Base-by-base conservation (phyloP, 164 flowering plant genomes). In the Kalanchoe fedtschenkoi region DNA sequence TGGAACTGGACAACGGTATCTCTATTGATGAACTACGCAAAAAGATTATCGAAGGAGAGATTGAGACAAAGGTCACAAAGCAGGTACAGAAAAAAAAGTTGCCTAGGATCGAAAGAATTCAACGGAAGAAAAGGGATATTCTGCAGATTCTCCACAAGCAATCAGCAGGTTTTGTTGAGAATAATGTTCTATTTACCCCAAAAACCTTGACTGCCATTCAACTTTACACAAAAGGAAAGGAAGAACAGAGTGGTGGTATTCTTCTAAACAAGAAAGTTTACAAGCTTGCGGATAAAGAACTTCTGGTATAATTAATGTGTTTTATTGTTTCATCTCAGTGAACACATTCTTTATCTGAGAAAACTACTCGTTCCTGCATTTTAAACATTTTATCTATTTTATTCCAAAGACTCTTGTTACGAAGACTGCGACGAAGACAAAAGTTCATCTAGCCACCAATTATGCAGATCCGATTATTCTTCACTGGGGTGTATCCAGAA, bases 401-500 rank as follows among this genome's bases (percentile, higher is more conserved):
- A 39, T 47, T 71, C 61, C 70, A 54, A 74, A 93, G 99, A 95
- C 76, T 68, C 87, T 87, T 73, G 87, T 81, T 21, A 76, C 83
- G 68, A 84, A 84, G 74, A 71, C 72, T 67, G 61, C 70, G 61
- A 80, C 77, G 6, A 87, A 79, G 76, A 82, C 68, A 54, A 88
- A 80, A 74, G 75, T 93, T 71, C 67, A 71, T 71, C 71, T 88
- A 32, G 95, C 84, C 43, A 90, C 99, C 62, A 84, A 90, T 77
- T 44, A 80, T 56, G 47, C 72, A 62, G 92, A 76, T 21, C 87
- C 97, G 41, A 70, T 87, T 61, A 77, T 71, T 38, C 89, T 93
- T 70, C 99, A 90, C 69, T 93, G 99, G 99, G 96, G 83, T 58
- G 72, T 93, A 67, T 90, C 96, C 56, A 74, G 72, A 72, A 76